Conservation (phyloP, 495 filamentous ascomycete genomes). For the Talaromyces thailandensis region DNA sequence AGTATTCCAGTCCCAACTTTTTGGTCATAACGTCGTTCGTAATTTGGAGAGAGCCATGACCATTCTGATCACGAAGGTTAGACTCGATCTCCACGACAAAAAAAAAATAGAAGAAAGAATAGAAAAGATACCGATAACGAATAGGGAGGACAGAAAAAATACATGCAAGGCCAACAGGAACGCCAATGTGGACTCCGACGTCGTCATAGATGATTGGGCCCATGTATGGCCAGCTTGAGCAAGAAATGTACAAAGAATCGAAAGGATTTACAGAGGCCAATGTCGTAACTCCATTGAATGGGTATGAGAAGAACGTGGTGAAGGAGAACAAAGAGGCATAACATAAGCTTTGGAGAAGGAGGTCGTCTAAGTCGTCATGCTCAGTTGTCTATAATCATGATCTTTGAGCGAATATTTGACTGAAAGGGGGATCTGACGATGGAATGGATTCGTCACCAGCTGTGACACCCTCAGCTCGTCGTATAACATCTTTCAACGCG, state of each 20-base stretch:
- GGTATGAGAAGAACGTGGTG: slow-evolving; percentile 11
- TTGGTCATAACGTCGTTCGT: not conserved
- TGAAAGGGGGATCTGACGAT: slow-evolving; percentile 32
- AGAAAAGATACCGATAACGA: not conserved
- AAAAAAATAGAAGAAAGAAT: not conserved
- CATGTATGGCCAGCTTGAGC: not conserved
- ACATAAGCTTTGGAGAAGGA: not conserved
- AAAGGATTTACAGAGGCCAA: slow-evolving; percentile 3
- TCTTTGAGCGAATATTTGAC: slow-evolving; percentile 35
- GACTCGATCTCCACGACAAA: not conserved
- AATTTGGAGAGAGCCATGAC: not conserved
- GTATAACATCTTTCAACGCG: slow-evolving; percentile 64
- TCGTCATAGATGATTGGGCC: not conserved
- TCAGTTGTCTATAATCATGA: slow-evolving; percentile 7
- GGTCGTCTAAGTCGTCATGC: not conserved
- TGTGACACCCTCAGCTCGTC: slow-evolving; percentile 66
- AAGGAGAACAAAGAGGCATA: slow-evolving; percentile 5
- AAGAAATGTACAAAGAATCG: slow-evolving; percentile 1
- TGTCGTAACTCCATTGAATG: slow-evolving; percentile 11
- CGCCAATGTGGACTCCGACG: not conserved
- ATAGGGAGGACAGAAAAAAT: not conserved
- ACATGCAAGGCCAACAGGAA: not conserved
- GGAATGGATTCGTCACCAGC: slow-evolving; percentile 42
- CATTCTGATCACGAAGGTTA: not conserved
- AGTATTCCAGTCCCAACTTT: not conserved